These are phyloP conservation scores for Butyriboletus appendiculatus DNA, from an alignment of 1,284 basidiomycete genomes.

Conservation along the genomic window DNA sequence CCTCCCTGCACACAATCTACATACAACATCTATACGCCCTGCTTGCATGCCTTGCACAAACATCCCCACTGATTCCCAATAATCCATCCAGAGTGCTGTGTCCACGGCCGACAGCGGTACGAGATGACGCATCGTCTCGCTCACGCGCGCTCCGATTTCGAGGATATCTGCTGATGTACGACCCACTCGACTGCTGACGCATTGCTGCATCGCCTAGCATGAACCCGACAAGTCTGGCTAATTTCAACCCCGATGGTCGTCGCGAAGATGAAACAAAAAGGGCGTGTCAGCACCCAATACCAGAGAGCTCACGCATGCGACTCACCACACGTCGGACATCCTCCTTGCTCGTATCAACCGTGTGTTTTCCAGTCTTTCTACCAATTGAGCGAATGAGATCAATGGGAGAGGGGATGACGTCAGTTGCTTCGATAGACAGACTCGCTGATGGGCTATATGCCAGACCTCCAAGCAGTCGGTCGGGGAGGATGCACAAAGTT, in stretches of 20 bases:
- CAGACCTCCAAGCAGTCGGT: conserved; percentile 20
- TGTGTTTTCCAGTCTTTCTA: conserved; percentile 15
- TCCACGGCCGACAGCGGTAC: conserved; percentile 12
- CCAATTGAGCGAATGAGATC: conserved; percentile 27
- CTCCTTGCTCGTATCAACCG: no score
- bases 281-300: background rate
- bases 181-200: background rate
- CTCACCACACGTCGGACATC: background rate
- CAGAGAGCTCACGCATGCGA: background rate
- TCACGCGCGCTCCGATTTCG: conserved; percentile 1
- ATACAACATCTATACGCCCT: no score
- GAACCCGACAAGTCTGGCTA: background rate
- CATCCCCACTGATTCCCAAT: conserved; percentile 19
- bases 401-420: conserved; percentile 16
- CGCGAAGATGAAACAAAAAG: no score
- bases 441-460: no score
- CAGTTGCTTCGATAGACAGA: conserved; percentile 7
- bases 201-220: conserved; percentile 15
- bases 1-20: no score
- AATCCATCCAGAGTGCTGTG: conserved; percentile 18
- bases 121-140: conserved; percentile 19
- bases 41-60: background rate
- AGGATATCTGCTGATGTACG: background rate
- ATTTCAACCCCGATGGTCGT: no score
- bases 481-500: conserved; percentile 32